Percentiles rank a stretch among this genome's conserved stretches.
Conservation (phyloP, 768 basidiomycete species). For the Fomitopsis pulvina region DNA sequence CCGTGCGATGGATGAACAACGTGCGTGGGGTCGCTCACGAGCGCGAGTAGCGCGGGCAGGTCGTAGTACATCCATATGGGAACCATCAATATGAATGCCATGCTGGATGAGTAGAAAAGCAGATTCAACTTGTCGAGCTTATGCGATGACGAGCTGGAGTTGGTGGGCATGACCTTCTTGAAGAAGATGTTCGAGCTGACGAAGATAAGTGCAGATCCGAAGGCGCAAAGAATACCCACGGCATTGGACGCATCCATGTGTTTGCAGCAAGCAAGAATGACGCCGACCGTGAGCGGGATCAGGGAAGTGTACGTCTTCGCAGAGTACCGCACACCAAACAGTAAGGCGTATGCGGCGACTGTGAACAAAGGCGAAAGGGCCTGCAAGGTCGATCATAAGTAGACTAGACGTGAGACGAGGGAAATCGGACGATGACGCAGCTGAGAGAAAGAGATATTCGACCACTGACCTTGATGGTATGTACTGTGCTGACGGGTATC, state of each 20-base stretch:
- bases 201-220: constrained; percentile 94
- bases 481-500: constrained; percentile 95
- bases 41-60: constrained; percentile 57
- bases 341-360: constrained; percentile 87
- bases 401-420: background rate
- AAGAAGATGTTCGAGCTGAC: constrained; percentile 98
- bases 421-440: background rate
- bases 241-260: constrained; percentile 85
- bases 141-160: constrained; percentile 43
- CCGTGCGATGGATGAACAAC: constrained; percentile 33
- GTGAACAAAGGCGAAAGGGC: constrained; percentile 96
- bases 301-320: constrained; percentile 87
- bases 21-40: constrained; percentile 32
- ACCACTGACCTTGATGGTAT: constrained; percentile 89
- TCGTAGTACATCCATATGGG: constrained; percentile 94
- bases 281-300: constrained; percentile 90
- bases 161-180: constrained; percentile 91
- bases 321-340: constrained; percentile 94
- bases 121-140: constrained; percentile 97
- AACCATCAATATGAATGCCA: constrained; percentile 94
- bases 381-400: constrained; percentile 36
- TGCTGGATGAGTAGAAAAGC: constrained; percentile 86
- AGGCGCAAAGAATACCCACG: constrained; percentile 87
- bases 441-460: background rate
- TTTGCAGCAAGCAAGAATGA: constrained; percentile 96